These are phyloP conservation scores for Haplographium delicatum DNA, from an alignment of 495 filamentous ascomycete genomes.

Conservation along the genomic window DNA sequence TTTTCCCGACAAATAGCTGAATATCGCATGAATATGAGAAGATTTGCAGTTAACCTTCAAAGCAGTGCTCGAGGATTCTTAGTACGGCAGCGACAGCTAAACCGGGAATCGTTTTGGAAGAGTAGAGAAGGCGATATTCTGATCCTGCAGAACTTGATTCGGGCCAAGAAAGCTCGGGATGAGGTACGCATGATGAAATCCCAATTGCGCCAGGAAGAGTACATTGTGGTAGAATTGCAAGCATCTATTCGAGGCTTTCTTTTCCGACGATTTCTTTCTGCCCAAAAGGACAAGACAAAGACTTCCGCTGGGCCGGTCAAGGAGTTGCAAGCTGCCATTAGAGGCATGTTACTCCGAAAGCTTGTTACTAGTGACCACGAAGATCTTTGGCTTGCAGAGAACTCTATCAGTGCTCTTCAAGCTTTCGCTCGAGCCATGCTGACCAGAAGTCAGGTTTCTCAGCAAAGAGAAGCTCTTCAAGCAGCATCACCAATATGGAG, in stretches of 20 bases:
- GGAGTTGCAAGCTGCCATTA: slow-evolving; percentile 64
- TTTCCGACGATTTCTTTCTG: slow-evolving; percentile 41
- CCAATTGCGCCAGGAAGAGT: slow-evolving; percentile 47
- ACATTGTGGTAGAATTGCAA: slow-evolving; percentile 59
- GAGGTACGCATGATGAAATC: slow-evolving; percentile 60
- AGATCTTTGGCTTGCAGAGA: slow-evolving; percentile 29
- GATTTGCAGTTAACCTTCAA: slow-evolving; percentile 71
- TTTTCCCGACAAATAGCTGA: slow-evolving; percentile 64
- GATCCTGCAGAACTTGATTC: slow-evolving; percentile 75
- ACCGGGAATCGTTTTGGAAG: slow-evolving; percentile 62
- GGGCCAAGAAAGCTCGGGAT: slow-evolving; percentile 69
- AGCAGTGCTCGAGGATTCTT: slow-evolving; percentile 76
- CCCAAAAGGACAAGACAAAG: slow-evolving; percentile 49
- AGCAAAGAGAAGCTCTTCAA: slow-evolving; percentile 30
- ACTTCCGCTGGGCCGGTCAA: slow-evolving; percentile 39
- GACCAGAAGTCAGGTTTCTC: slow-evolving; percentile 35
- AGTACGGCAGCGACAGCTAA: slow-evolving; percentile 55
- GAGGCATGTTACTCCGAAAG: slow-evolving; percentile 45
- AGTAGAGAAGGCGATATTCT: slow-evolving; percentile 67
- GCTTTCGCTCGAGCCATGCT: slow-evolving; percentile 37
- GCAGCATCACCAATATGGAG: slow-evolving; percentile 23
- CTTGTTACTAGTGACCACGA: slow-evolving; percentile 30
- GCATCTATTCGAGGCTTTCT: slow-evolving; percentile 59
- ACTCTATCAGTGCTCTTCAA: slow-evolving; percentile 29
- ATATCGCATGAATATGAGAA: slow-evolving; percentile 73